These are phyloP conservation scores for Picea mariana DNA, from an alignment of 83 land plant species.

Conservation along the genomic window DNA sequence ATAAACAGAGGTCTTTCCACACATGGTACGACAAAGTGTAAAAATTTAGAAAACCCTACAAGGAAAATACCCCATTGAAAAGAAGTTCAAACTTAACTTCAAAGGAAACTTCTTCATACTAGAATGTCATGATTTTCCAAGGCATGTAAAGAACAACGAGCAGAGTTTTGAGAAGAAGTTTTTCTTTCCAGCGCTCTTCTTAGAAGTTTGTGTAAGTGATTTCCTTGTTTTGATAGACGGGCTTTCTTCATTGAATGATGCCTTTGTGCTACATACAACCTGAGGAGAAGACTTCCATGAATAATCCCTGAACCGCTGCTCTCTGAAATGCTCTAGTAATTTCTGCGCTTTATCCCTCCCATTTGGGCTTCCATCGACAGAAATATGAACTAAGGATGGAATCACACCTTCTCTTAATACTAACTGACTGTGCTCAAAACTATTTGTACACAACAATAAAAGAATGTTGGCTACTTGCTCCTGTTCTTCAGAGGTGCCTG, in stretches of 20 bases:
- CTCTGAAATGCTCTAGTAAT: constrained; percentile 46
- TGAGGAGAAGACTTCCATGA: constrained; percentile 1
- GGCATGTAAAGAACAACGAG: not conserved
- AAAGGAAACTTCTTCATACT: not conserved
- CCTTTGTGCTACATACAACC: not conserved
- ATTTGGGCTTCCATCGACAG: constrained; percentile 33
- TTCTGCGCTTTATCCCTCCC: constrained; percentile 52
- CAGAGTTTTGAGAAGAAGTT: constrained; percentile 12
- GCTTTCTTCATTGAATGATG: not conserved
- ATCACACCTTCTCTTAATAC: constrained; percentile 57
- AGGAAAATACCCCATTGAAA: not conserved
- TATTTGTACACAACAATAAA: constrained; percentile 36
- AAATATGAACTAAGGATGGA: constrained; percentile 39
- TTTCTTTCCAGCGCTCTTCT: not conserved
- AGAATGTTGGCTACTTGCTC: constrained; percentile 62
- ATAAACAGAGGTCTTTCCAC: not conserved
- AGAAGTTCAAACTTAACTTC: not conserved
- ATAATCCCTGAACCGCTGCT: constrained; percentile 38
- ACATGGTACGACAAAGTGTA: not conserved
- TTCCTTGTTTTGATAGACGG: not conserved
- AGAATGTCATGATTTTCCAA: not conserved
- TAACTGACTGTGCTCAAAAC: constrained; percentile 26
- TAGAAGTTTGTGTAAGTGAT: not conserved
- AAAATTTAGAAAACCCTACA: not conserved
- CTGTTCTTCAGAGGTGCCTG: constrained; percentile 50